phyloP scores from a whole-genome alignment of 495 filamentous ascomycete species.

The Bathelium albidoporum region DNA sequence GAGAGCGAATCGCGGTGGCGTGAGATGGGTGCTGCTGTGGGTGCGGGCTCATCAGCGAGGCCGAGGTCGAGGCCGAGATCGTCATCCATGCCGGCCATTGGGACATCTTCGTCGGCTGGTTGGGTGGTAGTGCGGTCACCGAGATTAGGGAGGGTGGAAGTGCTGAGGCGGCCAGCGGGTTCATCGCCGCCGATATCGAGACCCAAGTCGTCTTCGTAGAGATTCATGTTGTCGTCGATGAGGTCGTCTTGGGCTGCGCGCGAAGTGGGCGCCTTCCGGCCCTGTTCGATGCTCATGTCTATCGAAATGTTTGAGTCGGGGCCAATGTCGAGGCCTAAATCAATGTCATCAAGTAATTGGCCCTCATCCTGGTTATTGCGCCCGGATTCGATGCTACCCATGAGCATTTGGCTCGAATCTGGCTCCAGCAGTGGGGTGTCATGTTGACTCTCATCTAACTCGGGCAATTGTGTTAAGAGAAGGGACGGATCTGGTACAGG shows the following conservation, averaged over 20 bases:
- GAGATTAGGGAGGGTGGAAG: background rate
- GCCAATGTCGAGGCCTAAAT: conserved; percentile 49
- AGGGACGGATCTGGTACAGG: conserved; percentile 33
- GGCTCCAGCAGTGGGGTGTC: conserved; percentile 30
- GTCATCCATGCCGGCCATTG: conserved; percentile 22
- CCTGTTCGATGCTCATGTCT: conserved; percentile 67
- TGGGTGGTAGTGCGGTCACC: background rate
- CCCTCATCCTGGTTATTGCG: conserved; percentile 34
- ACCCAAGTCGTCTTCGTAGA: conserved; percentile 37
- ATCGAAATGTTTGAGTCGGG: conserved; percentile 40
- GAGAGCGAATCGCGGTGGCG: conserved; percentile 51
- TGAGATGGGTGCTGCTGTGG: conserved; percentile 35
- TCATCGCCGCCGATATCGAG: conserved; percentile 38
- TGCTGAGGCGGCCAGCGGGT: background rate
- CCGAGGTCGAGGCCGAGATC: conserved; percentile 44
- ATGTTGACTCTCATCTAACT: conserved; percentile 13
- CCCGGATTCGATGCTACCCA: conserved; percentile 21
- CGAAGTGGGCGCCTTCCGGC: conserved; percentile 63
- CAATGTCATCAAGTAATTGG: conserved; percentile 43
- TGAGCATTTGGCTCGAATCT: conserved; percentile 25
- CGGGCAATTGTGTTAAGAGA: conserved; percentile 23
- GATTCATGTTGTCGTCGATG: conserved; percentile 44
- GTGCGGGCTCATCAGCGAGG: conserved; percentile 37
- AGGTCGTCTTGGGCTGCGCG: conserved; percentile 52
- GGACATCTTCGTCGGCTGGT: background rate